Evolutionary conservation across 2,329 filamentous ascomycete species (phyloP).

Genomic region (Epicoccum nigrum): DNA sequence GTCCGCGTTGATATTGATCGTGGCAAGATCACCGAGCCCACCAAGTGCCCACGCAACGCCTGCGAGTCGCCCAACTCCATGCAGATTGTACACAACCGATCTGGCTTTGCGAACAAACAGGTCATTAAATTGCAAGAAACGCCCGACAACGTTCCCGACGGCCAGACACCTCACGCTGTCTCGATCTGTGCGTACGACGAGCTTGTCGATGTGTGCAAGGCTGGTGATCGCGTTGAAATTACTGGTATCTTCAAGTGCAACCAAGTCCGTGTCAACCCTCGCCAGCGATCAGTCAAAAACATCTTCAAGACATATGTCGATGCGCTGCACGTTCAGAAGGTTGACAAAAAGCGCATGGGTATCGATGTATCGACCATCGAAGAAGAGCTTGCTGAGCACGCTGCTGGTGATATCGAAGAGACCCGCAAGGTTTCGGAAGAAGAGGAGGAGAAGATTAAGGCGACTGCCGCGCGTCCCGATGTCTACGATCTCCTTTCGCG

Average conservation of each 20-base stretch:
- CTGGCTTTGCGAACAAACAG: conserved; percentile 94
- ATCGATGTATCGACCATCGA: conserved; percentile 89
- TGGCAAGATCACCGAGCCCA: conserved; percentile 95
- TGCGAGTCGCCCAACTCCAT: conserved; percentile 92
- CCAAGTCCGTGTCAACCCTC: conserved; percentile 90
- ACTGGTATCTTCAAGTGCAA: conserved; percentile 97
- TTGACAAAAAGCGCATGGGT: conserved; percentile 92
- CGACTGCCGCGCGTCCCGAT: conserved; percentile 78
- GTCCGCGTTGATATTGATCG: conserved; percentile 91
- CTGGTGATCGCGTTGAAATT: conserved; percentile 92
- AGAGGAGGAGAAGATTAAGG: conserved; percentile 86
- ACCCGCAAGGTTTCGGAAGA: conserved; percentile 82
- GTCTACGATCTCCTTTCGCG: conserved; percentile 91
- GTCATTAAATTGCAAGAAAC: conserved; percentile 99
- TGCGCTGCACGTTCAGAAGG: conserved; percentile 93
- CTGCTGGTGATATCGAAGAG: conserved; percentile 77
- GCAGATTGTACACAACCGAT: conserved; percentile 97
- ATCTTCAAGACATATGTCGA: conserved; percentile 99
- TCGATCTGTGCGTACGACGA: conserved; percentile 97
- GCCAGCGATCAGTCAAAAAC: conserved; percentile 89
- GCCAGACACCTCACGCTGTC: conserved; percentile 96
- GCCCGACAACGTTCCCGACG: conserved; percentile 90
- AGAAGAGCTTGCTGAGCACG: conserved; percentile 76
- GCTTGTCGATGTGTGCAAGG: conserved; percentile 96
- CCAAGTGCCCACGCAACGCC: conserved; percentile 79